Evolutionary conservation across 441 rosid genomes (phyloP).

Genomic region (Capsella rubella): DNA sequence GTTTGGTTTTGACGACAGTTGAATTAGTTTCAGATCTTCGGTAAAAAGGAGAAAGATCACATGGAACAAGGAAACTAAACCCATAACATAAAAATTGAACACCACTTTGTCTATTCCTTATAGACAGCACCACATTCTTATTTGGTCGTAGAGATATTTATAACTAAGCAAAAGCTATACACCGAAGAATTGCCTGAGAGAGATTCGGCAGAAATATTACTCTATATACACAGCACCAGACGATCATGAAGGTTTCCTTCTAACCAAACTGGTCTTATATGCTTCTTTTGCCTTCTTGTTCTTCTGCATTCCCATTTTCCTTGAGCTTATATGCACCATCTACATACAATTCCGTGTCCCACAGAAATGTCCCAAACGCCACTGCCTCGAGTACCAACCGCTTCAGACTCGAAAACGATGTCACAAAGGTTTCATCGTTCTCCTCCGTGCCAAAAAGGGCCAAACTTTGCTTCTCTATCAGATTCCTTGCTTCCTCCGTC

Average conservation of each 20-base stretch:
- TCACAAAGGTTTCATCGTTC: conserved; percentile 59
- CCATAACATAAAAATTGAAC: background rate
- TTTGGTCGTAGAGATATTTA: background rate
- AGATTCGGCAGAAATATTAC: conserved; percentile 9
- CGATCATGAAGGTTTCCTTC: conserved; percentile 1
- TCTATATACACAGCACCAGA: conserved; percentile 38
- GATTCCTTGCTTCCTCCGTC: conserved; percentile 67
- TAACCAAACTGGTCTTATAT: conserved; percentile 21
- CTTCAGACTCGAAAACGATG: conserved; percentile 86
- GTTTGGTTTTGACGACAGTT: background rate
- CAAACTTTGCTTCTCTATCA: conserved; percentile 74
- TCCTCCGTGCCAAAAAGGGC: conserved; percentile 72
- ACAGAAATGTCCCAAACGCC: conserved; percentile 88
- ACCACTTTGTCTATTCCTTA: background rate
- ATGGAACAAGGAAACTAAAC: background rate
- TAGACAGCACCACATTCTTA: conserved; percentile 26
- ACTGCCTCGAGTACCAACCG: conserved; percentile 87
- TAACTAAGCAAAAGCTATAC: conserved; percentile 39
- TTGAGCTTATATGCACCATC: conserved; percentile 67
- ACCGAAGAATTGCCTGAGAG: conserved; percentile 23
- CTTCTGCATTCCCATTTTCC: conserved; percentile 49
- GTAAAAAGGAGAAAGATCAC: background rate
- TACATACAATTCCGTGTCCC: conserved; percentile 84
- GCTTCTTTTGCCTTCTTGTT: conserved; percentile 32
- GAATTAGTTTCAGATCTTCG: background rate